Conservation (phyloP, 257 asterid genomes). For the Gentiana dahurica region DNA sequence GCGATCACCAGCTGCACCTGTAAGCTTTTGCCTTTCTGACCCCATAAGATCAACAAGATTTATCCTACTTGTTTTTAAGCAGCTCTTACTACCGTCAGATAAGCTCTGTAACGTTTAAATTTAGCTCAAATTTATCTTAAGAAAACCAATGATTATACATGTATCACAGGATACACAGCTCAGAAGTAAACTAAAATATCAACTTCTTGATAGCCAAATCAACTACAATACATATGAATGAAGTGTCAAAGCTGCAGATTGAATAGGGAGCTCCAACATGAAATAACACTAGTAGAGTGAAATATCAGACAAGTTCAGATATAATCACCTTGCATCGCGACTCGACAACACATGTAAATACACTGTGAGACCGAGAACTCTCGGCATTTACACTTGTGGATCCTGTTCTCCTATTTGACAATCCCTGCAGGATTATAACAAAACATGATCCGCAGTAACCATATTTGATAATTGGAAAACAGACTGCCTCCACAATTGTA, state of each 20-base stretch:
- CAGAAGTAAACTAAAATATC: too few relatives aligned
- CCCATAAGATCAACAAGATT: constrained; percentile 99
- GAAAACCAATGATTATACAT: too few relatives aligned
- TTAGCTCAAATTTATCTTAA: constrained; percentile 6
- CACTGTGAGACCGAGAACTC: constrained; percentile 99
- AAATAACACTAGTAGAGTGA: too few relatives aligned
- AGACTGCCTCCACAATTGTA: too few relatives aligned
- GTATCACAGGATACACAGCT: too few relatives aligned
- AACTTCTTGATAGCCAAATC: background rate
- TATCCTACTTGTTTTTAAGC: constrained; percentile 76
- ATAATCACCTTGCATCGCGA: constrained; percentile 83
- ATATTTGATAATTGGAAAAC: too few relatives aligned
- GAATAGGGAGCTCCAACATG: background rate
- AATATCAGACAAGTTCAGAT: background rate
- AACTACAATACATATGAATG: background rate
- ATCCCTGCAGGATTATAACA: constrained; percentile 48
- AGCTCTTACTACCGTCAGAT: constrained; percentile 65
- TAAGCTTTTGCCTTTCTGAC: constrained; percentile 95
- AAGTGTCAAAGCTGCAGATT: background rate
- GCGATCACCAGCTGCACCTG: constrained; percentile 99
- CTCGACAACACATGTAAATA: constrained; percentile 94
- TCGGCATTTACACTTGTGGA: constrained; percentile 91
- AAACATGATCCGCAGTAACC: too few relatives aligned
- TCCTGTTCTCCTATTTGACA: constrained; percentile 83
- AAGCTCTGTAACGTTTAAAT: constrained; percentile 45